Evolutionary conservation across 2,329 filamentous ascomycete genomes (phyloP).

Genomic region (Ascochyta rabiei): DNA sequence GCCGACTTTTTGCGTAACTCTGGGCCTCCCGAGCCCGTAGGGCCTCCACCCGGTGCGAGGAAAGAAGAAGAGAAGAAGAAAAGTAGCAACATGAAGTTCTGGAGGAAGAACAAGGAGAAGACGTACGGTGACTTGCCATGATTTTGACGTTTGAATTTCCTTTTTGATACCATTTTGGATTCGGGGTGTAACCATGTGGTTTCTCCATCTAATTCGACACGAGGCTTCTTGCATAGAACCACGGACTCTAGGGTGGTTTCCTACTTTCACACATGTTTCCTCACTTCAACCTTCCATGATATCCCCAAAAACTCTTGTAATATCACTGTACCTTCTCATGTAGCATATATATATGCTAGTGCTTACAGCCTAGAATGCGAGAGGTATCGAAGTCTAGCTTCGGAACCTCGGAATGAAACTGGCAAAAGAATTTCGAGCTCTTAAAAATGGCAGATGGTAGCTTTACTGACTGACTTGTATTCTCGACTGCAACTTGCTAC

Average conservation of each 20-base stretch:
- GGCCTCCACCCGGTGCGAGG: conserved; percentile 16
- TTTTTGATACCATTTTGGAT: not conserved
- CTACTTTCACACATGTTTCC: not conserved
- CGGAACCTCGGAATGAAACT: not conserved
- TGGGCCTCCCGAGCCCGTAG: conserved; percentile 43
- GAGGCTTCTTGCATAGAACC: not conserved
- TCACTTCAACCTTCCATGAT: conserved; percentile 6
- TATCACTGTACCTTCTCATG: conserved; percentile 7
- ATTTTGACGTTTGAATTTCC: not conserved
- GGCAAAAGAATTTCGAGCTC: not conserved
- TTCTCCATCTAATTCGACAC: not conserved
- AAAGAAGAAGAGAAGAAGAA: conserved; percentile 45
- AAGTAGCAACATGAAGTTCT: conserved; percentile 36
- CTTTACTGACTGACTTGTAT: not conserved
- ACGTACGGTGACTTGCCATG: conserved; percentile 30
- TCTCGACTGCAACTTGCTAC: not conserved
- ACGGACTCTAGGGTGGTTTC: not conserved
- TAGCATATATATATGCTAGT: conserved; percentile 6
- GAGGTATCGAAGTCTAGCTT: not conserved
- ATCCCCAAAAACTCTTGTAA: conserved; percentile 13
- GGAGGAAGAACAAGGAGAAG: conserved; percentile 39
- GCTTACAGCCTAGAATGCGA: not conserved
- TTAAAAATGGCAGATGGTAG: not conserved
- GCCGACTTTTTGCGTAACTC: conserved; percentile 53
- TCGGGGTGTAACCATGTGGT: not conserved